phyloP scores from a whole-genome alignment of 179 eudicot species.

The Beta corolliflora region DNA sequence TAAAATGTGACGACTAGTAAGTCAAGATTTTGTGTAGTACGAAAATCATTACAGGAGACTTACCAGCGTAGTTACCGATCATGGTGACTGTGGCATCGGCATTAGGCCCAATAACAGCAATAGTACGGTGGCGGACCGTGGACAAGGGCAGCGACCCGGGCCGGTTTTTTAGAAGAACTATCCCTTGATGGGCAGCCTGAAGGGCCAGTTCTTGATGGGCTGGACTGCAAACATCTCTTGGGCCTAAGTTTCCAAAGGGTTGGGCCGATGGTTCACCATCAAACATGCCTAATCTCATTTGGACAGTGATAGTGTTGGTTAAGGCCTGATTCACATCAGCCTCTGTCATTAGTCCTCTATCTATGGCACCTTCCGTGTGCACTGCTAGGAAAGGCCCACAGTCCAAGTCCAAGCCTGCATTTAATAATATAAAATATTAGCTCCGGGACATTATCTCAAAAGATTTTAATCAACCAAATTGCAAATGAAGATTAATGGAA shows the following conservation, averaged over 20 bases:
- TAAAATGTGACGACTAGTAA: no score
- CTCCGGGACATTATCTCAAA: neutral
- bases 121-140: constrained; percentile 44
- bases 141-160: constrained; percentile 59
- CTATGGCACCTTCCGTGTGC: constrained; percentile 65
- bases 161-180: constrained; percentile 69
- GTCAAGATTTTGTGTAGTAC: neutral
- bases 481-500: no score
- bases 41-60: neutral
- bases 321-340: constrained; percentile 73
- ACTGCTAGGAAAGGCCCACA: constrained; percentile 86
- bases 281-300: constrained; percentile 93
- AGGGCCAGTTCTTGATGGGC: constrained; percentile 88
- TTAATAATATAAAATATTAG: neutral
- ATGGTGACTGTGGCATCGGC: constrained; percentile 83
- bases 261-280: constrained; percentile 77
- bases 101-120: constrained; percentile 97
- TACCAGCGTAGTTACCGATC: constrained; percentile 98
- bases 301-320: constrained; percentile 59
- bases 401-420: constrained; percentile 88
- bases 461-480: no score
- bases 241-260: constrained; percentile 71
- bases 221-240: constrained; percentile 62
- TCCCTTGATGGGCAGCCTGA: constrained; percentile 89
- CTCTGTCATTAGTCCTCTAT: constrained; percentile 50